These are phyloP conservation scores for Kitagawia praeruptora DNA, from an alignment of 129 eudicot species.

Conservation along the genomic window DNA sequence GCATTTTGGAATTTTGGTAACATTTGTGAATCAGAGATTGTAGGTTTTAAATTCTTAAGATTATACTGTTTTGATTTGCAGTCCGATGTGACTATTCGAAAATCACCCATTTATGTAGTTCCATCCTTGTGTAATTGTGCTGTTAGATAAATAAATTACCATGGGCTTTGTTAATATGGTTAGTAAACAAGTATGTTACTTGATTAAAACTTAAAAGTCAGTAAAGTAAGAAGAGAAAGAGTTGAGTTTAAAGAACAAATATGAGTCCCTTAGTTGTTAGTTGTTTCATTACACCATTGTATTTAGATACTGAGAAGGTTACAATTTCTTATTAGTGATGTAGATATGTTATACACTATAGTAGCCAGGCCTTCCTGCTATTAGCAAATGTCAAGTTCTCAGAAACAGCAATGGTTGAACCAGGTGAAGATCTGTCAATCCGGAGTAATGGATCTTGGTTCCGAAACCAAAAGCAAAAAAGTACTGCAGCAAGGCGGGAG, in stretches of 20 bases:
- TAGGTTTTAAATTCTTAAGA: not conserved
- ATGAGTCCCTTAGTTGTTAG: not conserved
- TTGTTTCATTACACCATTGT: not conserved
- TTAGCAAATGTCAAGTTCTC: not conserved
- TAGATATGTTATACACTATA: not conserved
- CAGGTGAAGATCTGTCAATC: constrained; percentile 44
- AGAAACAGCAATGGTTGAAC: constrained; percentile 2
- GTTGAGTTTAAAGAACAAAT: not conserved
- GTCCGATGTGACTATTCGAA: not conserved
- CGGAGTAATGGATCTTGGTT: constrained; percentile 47
- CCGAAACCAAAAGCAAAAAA: constrained; percentile 58
- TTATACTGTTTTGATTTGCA: not conserved
- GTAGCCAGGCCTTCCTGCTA: not conserved
- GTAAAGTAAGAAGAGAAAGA: not conserved
- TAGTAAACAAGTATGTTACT: not conserved
- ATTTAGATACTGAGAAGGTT: not conserved
- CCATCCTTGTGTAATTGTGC: not conserved
- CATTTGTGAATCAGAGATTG: not conserved
- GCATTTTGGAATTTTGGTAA: not conserved
- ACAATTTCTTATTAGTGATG: not conserved
- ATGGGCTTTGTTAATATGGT: not conserved
- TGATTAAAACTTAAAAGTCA: not conserved
- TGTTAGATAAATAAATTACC: not conserved
- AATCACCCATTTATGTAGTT: not conserved
- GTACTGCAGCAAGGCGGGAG: constrained; percentile 57